Conservation (phyloP, 2,329 filamentous ascomycete species). For the Penicillium hordei region DNA sequence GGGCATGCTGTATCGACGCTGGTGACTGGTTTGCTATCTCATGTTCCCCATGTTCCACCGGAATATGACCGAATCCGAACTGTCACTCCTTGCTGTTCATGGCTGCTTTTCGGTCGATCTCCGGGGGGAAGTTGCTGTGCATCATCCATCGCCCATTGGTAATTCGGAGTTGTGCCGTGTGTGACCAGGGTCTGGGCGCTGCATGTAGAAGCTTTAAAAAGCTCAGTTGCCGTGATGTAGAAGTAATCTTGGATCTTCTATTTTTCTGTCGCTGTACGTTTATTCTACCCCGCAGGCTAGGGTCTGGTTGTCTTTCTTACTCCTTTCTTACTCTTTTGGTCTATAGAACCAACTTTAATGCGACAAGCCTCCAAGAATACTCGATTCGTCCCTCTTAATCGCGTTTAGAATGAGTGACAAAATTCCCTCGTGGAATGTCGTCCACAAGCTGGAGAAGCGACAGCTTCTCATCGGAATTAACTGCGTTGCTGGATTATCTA, state of each 20-base stretch:
- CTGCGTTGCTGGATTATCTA: constrained; percentile 62
- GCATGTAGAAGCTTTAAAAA: constrained; percentile 8
- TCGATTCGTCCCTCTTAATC: not conserved
- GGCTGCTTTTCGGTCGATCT: constrained; percentile 17
- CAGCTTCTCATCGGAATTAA: constrained; percentile 62
- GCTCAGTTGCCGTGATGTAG: not conserved
- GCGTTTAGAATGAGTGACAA: constrained; percentile 36
- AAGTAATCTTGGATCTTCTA: not conserved
- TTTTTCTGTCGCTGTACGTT: not conserved
- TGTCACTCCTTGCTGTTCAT: constrained; percentile 11
- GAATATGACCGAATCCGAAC: constrained; percentile 12
- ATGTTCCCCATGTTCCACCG: constrained; percentile 3
- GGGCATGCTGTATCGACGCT: not conserved
- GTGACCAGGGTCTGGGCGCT: not conserved
- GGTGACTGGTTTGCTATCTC: not conserved
- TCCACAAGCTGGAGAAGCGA: constrained; percentile 56
- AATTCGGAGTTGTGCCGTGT: constrained; percentile 16
- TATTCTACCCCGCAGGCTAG: not conserved
- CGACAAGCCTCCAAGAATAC: not conserved
- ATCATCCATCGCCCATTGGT: not conserved
- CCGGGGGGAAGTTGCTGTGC: constrained; percentile 17
- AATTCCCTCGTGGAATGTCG: constrained; percentile 50
- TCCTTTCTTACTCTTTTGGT: not conserved
- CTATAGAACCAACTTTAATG: not conserved
- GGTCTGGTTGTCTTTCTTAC: not conserved